phyloP scores from a whole-genome alignment of 2,329 filamentous ascomycete species.

The Thermochaetoides dissita region DNA sequence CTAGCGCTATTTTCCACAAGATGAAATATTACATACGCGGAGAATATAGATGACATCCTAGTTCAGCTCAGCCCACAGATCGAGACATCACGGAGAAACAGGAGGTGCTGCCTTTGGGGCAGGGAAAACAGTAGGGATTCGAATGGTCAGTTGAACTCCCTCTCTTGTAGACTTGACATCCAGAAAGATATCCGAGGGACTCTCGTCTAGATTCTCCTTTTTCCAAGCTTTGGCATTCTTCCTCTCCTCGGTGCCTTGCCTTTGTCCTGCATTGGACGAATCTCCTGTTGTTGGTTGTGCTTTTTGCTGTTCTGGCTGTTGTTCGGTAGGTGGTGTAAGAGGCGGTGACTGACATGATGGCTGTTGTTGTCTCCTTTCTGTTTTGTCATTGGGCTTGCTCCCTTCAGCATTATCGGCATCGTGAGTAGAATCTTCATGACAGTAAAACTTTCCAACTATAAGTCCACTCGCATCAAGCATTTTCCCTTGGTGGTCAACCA shows the following conservation, averaged over 20 bases:
- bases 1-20: too few relatives aligned
- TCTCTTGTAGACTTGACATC: conserved; percentile 45
- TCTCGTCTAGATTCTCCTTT: conserved; percentile 25
- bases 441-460: conserved; percentile 32
- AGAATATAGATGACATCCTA: too few relatives aligned
- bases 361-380: not conserved
- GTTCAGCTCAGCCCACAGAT: too few relatives aligned
- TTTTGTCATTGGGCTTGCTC: conserved; percentile 13
- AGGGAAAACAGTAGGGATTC: conserved; percentile 39
- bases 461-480: conserved; percentile 31
- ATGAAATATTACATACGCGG: too few relatives aligned
- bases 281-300: conserved; percentile 6
- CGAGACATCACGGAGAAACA: conserved; percentile 10
- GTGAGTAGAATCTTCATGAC: too few relatives aligned
- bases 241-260: conserved; percentile 19
- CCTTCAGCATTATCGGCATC: too few relatives aligned
- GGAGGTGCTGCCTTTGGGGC: conserved; percentile 16
- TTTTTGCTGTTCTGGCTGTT: conserved; percentile 3
- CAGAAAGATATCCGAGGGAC: conserved; percentile 40
- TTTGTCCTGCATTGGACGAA: conserved; percentile 9
- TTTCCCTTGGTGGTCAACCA: conserved; percentile 31
- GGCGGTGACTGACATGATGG: conserved; percentile 1
- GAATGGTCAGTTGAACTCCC: conserved; percentile 42
- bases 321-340: not conserved
- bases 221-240: conserved; percentile 22